These are phyloP conservation scores for Ceratobasidium sp. DNA, from an alignment of 1,284 basidiomycete species.

Conservation along the genomic window DNA sequence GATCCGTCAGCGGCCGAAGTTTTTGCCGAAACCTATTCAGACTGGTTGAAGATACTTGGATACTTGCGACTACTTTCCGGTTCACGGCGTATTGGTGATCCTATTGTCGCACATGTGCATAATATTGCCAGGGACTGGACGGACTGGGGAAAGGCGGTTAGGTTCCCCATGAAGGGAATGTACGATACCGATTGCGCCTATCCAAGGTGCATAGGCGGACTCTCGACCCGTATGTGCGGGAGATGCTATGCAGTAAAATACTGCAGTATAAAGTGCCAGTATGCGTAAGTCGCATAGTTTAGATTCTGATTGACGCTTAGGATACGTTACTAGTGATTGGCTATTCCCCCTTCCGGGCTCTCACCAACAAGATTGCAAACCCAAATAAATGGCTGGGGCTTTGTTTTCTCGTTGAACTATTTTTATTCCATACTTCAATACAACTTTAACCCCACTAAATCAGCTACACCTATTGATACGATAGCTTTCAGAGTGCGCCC, in stretches of 20 bases:
- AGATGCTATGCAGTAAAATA: not conserved
- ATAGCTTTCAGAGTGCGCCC: too few relatives aligned
- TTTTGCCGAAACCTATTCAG: not conserved
- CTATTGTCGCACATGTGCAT: not conserved
- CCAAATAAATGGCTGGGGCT: not conserved
- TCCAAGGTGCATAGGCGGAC: not conserved
- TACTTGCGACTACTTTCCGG: not conserved
- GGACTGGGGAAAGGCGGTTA: not conserved
- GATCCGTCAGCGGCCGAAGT: not conserved
- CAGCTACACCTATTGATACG: too few relatives aligned
- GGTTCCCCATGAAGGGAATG: not conserved
- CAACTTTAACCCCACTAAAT: too few relatives aligned
- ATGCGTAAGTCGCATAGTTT: not conserved
- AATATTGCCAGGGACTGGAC: not conserved
- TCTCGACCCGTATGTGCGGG: not conserved
- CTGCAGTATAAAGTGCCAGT: not conserved
- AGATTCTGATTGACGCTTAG: not conserved
- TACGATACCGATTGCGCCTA: not conserved
- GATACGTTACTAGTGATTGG: not conserved
- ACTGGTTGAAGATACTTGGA: conserved; percentile 6
- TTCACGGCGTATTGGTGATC: not conserved
- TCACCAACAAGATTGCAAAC: not conserved
- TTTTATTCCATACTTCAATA: too few relatives aligned
- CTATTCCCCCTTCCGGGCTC: not conserved
- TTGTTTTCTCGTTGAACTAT: not conserved